Base-by-base conservation (phyloP, 202 grass and related monocot species). In the Setaria italica region DNA sequence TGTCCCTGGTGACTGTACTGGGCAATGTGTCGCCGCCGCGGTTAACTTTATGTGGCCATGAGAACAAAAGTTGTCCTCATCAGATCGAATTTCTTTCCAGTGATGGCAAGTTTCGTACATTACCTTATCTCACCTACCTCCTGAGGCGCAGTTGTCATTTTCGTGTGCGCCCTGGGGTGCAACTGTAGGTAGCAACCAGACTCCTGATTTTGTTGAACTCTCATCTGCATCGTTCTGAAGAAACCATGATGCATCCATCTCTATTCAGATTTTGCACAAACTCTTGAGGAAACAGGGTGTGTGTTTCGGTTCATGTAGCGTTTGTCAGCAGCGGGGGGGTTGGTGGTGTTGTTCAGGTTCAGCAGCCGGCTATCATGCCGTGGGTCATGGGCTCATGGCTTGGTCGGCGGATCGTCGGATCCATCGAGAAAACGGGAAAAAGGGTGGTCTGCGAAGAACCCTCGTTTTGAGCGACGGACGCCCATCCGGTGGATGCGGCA, bases 31-130 rank as follows among this genome's bases (percentile, higher is more conserved):
- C 33, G 2, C 12, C 3, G 32, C 30, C 32, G 49, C 2, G 10
- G 37, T 58, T 82, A 85, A 77, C 80, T 88, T 91, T 78, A 60
- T 88, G 63, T 60, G 65, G 65, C 66, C 49, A 70, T 77, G 15
- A 65, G 57, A 88, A 85, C 72, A 80, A 51, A 87, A n/a, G 59
- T 35, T 86, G 20, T 79, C 66, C 48, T 82, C 69, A 60, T 58
- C 16, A 60, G 41, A 83, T 86, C 47, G 5, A 39, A 58, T 90
- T 74, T 32, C 57, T 15, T 72, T 67, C 65, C 62, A 81, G 3
- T 42, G 34, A 54, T 35, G 35, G 5, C 54, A 13, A 13, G 20
- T 54, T 77, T 11, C 58, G 53, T 75, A 13, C 65, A 19, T 32
- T 42, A 46, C 1, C 8, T 46, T 46, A 25, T 25, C 25, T 25